A percentile compares a stretch with the other conserved stretches of the same genome.
These are phyloP conservation scores for Polytrichum formosum DNA, from an alignment of 225 moss, liverwort and hornwort species.

Conservation along the genomic window DNA sequence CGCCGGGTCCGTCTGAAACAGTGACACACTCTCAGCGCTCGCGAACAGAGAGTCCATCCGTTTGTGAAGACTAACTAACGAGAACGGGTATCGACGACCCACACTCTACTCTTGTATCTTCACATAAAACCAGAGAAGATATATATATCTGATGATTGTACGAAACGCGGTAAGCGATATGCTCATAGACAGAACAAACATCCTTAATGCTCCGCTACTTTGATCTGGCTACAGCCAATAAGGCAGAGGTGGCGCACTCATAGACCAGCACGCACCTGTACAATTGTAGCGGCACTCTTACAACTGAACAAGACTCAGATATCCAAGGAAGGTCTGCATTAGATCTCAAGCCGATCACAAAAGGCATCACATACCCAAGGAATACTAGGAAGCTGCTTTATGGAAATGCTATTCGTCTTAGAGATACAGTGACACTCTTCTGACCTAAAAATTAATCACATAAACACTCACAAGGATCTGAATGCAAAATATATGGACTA, in stretches of 20 bases:
- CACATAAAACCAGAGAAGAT: not conserved
- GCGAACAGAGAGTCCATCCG: conserved; percentile 10
- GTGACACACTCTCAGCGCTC: conserved; percentile 19
- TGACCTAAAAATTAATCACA: too few species aligned
- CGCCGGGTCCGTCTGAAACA: conserved; percentile 15
- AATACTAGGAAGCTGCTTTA: too few species aligned
- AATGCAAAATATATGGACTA: too few species aligned
- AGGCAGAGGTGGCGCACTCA: conserved; percentile 19
- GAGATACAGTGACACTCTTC: too few species aligned
- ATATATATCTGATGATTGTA: not conserved
- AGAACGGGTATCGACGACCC: conserved; percentile 16
- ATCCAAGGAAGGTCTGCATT: not conserved
- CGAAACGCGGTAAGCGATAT: conserved; percentile 45
- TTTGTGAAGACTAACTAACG: conserved; percentile 34
- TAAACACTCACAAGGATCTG: too few species aligned
- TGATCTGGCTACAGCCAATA: conserved; percentile 21
- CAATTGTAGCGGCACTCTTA: conserved; percentile 12
- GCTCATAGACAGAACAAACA: conserved; percentile 14
- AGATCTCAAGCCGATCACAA: not conserved
- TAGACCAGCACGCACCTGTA: conserved; percentile 21
- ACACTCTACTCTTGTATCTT: conserved; percentile 38
- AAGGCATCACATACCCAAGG: too few species aligned
- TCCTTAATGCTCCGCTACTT: conserved; percentile 29
- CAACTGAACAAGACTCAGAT: too few species aligned
- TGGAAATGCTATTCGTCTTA: too few species aligned